Evolutionary conservation across 2,329 filamentous ascomycete species (phyloP), one percentile per base, ranked within the genome.

Genomic region (Epichloe scottii): DNA sequence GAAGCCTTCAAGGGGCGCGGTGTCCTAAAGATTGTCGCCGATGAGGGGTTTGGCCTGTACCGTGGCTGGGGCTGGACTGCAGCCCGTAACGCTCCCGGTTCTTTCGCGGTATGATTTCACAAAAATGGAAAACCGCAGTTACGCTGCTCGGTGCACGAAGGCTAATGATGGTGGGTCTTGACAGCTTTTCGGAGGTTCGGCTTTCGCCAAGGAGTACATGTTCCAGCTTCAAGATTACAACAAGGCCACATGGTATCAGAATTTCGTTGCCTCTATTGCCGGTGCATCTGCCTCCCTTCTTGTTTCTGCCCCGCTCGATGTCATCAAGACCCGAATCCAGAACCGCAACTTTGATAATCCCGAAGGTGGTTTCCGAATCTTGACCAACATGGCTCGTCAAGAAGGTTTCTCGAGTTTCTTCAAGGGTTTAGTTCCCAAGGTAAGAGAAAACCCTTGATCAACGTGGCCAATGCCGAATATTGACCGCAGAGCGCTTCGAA

Each of bases 301-400:
- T 46, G 91, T 98, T 47, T 96, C 90, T n/a, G 90, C 90, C 23
- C 91, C 91, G 30, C 79, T 97, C 53, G 91, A 97, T 66, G 91
- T 97, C 60, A 93, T 97, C 79, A 97, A 97, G 80, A 96, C 91
- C 54, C 83, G 91, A 63, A 95, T 97, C 62, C 91, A 97, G 74
- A 97, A 97, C 79, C 82, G 87, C 65, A 97, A 98, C 77, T 98
- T 98, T 62, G 93, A 98, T 57, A 93, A 95, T 76, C 91, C 91
- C 54, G 89, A 97, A 75, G 86, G 86, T 60, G 93, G 93, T 42
- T 89, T 95, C 78, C 81, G 82, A 63, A 97, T 98, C 61, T 73
- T 98, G 55, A 78, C 82, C 56, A 95, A 89, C 68, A 98, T 98
- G 93, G 80, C 87, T 57, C 87, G 84, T 75, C 81, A 95, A 60